phyloP scores from a whole-genome alignment of 2,329 filamentous ascomycete species.

The Beauveria pseudobassiana region DNA sequence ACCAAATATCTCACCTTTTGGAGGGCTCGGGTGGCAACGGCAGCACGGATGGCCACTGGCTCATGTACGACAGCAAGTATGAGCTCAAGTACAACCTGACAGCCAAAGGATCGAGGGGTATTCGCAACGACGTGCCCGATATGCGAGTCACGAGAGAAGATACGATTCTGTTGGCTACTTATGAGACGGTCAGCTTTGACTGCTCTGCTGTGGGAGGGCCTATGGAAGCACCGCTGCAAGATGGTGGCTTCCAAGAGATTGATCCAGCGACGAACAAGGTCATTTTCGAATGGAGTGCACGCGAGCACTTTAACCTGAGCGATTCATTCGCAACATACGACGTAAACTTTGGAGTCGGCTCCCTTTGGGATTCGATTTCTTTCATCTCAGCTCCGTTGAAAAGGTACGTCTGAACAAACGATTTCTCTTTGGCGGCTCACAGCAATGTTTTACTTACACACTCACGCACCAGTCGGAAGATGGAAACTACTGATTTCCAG shows the following conservation, averaged over 20 bases:
- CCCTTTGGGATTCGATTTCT: constrained; percentile 28
- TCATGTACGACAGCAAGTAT: constrained; percentile 28
- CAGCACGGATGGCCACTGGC: constrained; percentile 23
- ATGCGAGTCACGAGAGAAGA: constrained; percentile 33
- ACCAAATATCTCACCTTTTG: constrained; percentile 29
- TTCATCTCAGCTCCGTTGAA: constrained; percentile 30
- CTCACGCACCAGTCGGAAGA: constrained; percentile 16
- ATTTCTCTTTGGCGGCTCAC: neutral
- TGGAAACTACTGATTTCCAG: constrained; percentile 31
- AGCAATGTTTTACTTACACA: neutral
- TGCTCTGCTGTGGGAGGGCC: constrained; percentile 25
- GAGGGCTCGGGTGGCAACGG: constrained; percentile 20
- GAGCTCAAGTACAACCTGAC: constrained; percentile 30
- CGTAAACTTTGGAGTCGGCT: constrained; percentile 22
- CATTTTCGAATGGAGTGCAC: constrained; percentile 30
- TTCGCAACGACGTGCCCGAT: constrained; percentile 33
- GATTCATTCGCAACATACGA: constrained; percentile 22
- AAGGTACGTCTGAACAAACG: constrained; percentile 18
- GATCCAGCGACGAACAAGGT: constrained; percentile 28
- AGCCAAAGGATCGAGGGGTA: constrained; percentile 26
- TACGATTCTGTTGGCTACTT: constrained; percentile 35
- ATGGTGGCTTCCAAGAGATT: constrained; percentile 33
- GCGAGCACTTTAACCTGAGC: constrained; percentile 22
- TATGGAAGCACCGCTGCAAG: constrained; percentile 22
- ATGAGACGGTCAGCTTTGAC: constrained; percentile 27